Evolutionary conservation across 2,329 filamentous ascomycete genomes (phyloP), one percentile per base, ranked within the genome.

Genomic region (Aspergillus fructus): DNA sequence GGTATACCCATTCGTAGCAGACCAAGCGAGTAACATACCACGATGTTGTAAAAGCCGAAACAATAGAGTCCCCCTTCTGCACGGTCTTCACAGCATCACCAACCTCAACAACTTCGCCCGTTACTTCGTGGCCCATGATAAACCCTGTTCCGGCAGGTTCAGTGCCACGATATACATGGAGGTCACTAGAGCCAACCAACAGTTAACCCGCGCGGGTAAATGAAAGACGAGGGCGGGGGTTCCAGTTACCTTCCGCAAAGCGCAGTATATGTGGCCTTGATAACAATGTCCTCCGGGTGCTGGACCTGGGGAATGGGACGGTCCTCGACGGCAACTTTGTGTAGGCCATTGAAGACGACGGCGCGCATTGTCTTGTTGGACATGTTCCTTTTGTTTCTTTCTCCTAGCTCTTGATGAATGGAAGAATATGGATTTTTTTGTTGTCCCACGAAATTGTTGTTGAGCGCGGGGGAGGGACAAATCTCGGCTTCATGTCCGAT

Each of bases 141-240:
- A 86, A 87, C 34, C 79, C 83, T 0, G 88, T 84, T 1, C 75
- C 80, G 6, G 86, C 88, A 23, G 85, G 82, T 69, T 96, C 86
- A 66, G 91, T 88, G 37, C 93, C 93, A 46, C 92, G 89, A 76
- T 88, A 96, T 53, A 91, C 86, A 74, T 96, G 93, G 39, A 96
- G 81, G 70, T 96, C 92, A 68, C 89, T 93, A 47, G 45, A 8
- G 47, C 23, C n/a, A 23, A 49, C 23, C n/a, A 23, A 37, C 17
- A 9, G 11, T 41, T 48, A 6, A 11, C 19, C 21, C 9, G 5
- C 9, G 12, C 41, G 4, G 21, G 3, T 9, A 27, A 30, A 11
- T 27, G 4, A 34, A 19, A 33, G 3, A 21, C 12, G 4, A 9
- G 34, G 49, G 46, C 19, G 15, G 24, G 19, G 4, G 24, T 49